Evolutionary conservation across 2,329 filamentous ascomycete genomes (phyloP).

Genomic region (Nemania serpens): DNA sequence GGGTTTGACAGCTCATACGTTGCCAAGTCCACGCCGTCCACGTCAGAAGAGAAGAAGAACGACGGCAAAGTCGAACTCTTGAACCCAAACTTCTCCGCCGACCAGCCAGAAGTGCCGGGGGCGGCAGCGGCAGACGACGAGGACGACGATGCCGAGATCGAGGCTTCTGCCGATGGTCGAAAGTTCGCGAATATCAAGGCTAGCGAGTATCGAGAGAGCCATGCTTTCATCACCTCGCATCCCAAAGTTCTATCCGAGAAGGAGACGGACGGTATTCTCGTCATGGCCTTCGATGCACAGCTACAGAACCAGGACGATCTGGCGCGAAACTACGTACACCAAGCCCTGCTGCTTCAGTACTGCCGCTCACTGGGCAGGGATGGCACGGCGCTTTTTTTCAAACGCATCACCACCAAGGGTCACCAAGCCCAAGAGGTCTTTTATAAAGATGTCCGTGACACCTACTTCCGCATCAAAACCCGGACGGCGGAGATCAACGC

Average conservation of each 20-base stretch:
- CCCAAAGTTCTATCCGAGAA: conserved; percentile 79
- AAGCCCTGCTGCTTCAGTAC: conserved; percentile 91
- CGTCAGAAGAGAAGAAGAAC: conserved; percentile 52
- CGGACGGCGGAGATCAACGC: conserved; percentile 73
- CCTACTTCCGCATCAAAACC: conserved; percentile 79
- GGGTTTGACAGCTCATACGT: conserved; percentile 91
- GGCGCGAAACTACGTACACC: conserved; percentile 86
- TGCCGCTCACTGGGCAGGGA: conserved; percentile 87
- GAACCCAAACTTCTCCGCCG: conserved; percentile 64
- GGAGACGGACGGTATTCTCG: conserved; percentile 87
- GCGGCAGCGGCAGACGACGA: conserved; percentile 46
- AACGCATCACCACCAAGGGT: conserved; percentile 84
- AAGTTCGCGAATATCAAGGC: conserved; percentile 79
- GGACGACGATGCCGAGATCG: conserved; percentile 63
- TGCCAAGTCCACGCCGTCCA: conserved; percentile 42
- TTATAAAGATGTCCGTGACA: conserved; percentile 87
- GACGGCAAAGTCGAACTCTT: conserved; percentile 70
- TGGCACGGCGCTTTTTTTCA: conserved; percentile 92
- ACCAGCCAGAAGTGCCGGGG: conserved; percentile 33
- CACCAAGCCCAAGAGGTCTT: conserved; percentile 93
- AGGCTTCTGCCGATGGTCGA: conserved; percentile 77
- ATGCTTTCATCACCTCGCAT: conserved; percentile 79
- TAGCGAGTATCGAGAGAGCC: conserved; percentile 72
- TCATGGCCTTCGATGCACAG: conserved; percentile 89
- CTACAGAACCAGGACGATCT: conserved; percentile 77